A percentile compares a stretch with the other conserved stretches of the same genome.
Conservation (phyloP, 1,284 basidiomycete genomes). For the Vanrija sp. region DNA sequence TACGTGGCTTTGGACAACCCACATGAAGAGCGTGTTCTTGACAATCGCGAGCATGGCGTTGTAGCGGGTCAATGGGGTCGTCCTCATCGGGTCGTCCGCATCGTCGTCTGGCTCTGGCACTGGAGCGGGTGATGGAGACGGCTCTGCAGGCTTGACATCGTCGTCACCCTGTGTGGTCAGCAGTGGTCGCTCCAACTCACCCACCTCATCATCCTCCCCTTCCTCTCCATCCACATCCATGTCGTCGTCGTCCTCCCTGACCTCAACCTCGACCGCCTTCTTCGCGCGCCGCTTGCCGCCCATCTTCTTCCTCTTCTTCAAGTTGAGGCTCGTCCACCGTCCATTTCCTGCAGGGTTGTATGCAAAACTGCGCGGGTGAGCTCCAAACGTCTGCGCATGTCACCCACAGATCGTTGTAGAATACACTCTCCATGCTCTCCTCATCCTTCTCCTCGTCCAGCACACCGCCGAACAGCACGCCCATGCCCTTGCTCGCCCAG, state of each 20-base stretch:
- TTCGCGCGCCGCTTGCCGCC: conserved; percentile 49
- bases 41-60: conserved; percentile 87
- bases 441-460: conserved; percentile 83
- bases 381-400: not conserved
- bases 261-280: conserved; percentile 31
- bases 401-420: conserved; percentile 75
- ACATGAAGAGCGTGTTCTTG: conserved; percentile 82
- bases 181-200: conserved; percentile 20
- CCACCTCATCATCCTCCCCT: conserved; percentile 21
- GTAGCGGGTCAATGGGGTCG: conserved; percentile 73
- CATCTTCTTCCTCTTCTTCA: conserved; percentile 55
- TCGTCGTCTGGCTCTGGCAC: conserved; percentile 51
- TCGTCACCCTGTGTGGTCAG: conserved; percentile 34
- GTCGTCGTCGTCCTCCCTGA: conserved; percentile 39
- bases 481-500: conserved; percentile 57
- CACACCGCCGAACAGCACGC: conserved; percentile 85
- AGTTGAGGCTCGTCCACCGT: conserved; percentile 70
- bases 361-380: conserved; percentile 57
- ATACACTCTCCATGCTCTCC: conserved; percentile 77
- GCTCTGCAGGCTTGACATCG: conserved; percentile 5
- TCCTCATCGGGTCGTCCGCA: conserved; percentile 66
- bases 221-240: conserved; percentile 12
- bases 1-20: conserved; percentile 27
- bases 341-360: conserved; percentile 77
- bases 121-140: conserved; percentile 1